Evolutionary conservation across 352 stramenopile genomes (phyloP), one percentile per base, ranked within the genome.

Genomic region (Albugo candida): DNA sequence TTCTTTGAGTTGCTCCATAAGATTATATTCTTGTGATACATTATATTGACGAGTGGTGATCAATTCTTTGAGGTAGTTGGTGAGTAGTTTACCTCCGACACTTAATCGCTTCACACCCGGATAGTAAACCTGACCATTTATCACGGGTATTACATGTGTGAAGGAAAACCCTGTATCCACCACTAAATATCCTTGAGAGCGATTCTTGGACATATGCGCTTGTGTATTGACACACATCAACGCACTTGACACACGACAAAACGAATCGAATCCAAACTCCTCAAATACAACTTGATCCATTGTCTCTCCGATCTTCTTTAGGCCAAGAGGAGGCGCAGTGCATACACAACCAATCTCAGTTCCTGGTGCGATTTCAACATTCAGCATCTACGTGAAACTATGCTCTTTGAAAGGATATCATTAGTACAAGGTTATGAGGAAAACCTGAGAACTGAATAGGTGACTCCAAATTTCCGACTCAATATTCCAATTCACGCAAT

Each of bases 61-160:
- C 41, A 94, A 74, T 64, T 98, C 92, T 54, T 97, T 97, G 5
- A 97, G 61, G 55, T 97, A 96, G 63, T 97, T 97, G 1, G 92
- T 97, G 48, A 98, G 63, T 45, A 97, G 58, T 52, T 97, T 97
- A 17, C 92, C 94, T 27, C 94, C 93, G 17, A 98, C 75, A 58
- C 96, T 91, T 37, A 98, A 64, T 49, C 73, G 62, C 51, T 64
- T 80, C 39, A 85, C 72, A 35, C 61, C 67, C 0, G 59, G 51
- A 13, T 55, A 55, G 43, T 56, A 78, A 48, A 60, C 69, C 13
- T 61, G 61, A 2, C 69, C 68, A 38, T 86, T 53, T 48, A 95
- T 68, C n/a, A 95, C 69, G 2, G 92, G 91, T 11, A 97, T 66
- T 45, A 97, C 64, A 46, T 97, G 80, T 20, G 85, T 97, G 49